Percentiles rank a stretch among this genome's conserved stretches.
Evolutionary conservation across 129 eudicot genomes (phyloP).

Genomic region (Scalesia atractyloides): DNA sequence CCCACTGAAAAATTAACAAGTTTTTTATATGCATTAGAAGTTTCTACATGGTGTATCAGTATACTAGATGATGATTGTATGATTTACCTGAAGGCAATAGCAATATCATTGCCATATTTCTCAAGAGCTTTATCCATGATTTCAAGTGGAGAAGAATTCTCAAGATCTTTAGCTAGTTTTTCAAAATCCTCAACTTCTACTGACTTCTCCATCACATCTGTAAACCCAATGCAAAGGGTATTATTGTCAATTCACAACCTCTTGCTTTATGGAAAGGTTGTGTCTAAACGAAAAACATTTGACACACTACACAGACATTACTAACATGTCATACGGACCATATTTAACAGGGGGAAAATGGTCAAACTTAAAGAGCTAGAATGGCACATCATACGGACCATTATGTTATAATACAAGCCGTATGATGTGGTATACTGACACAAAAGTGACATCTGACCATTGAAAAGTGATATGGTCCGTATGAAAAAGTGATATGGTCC

Average conservation of each 20-base stretch:
- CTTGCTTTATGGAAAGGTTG: no score
- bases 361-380: no score
- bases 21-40: slow-evolving; percentile 1
- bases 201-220: slow-evolving; percentile 62
- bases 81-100: slow-evolving; percentile 87
- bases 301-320: no score
- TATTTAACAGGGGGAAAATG: no score
- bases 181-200: slow-evolving; percentile 70
- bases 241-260: not conserved
- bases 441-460: no score
- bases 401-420: no score
- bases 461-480: no score
- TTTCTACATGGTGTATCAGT: not conserved
- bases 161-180: slow-evolving; percentile 66
- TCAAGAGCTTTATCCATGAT: slow-evolving; percentile 92
- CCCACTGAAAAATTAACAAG: slow-evolving; percentile 54
- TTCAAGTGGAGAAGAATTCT: slow-evolving; percentile 83
- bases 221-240: slow-evolving; percentile 1
- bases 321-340: no score
- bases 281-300: no score
- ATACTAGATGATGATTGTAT: not conserved
- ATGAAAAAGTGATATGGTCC: no score
- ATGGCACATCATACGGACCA: no score
- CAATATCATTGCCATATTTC: slow-evolving; percentile 84
- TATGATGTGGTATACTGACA: no score